Evolutionary conservation across 2,329 filamentous ascomycete genomes (phyloP), one percentile per base, ranked within the genome.

Genomic region (Colletotrichum tropicicola): DNA sequence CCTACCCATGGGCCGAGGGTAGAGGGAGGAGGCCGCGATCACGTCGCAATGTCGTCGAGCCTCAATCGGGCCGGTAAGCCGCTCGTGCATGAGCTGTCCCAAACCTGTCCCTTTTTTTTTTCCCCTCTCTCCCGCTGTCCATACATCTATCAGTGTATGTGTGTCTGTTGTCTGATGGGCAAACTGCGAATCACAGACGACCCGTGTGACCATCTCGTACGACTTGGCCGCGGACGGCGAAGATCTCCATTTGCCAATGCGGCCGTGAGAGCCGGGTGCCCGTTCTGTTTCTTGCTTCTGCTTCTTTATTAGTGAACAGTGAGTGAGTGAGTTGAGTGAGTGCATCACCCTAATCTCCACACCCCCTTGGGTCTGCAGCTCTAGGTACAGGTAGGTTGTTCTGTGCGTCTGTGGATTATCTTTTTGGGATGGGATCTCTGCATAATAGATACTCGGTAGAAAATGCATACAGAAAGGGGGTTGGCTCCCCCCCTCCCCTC

Each of bases 171-270:
- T n/a, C n/a, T n/a, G n/a, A n/a, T n/a, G n/a, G n/a, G n/a, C n/a
- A n/a, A n/a, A n/a, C n/a, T n/a, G n/a, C n/a, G n/a, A n/a, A n/a
- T n/a, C n/a, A n/a, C n/a, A n/a, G n/a, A n/a, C n/a, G n/a, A n/a
- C n/a, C n/a, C n/a, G n/a, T n/a, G 4, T 9, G 35, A 41, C 37
- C 3, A 7, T 25, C 54, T 59, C 45, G 45, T 44, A 59, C 59
- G 53, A 62, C 32, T 30, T 13, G 15, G n/a, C 52, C 19, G 35
- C 19, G 17, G n/a, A 32, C 25, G 41, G 59, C 39, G 54, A 59
- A 52, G 59, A 59, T 63, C 44, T 17, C 53, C 35, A 51, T 28
- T 30, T 17, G 45, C 49, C 49, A 23, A 27, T 19, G 32, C 30
- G 17, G 30, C 37, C 45, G 23, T 47, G 23, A 27, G 25, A 27